phyloP scores from a whole-genome alignment of 768 basidiomycete species.

The Suillus ampliporus region DNA sequence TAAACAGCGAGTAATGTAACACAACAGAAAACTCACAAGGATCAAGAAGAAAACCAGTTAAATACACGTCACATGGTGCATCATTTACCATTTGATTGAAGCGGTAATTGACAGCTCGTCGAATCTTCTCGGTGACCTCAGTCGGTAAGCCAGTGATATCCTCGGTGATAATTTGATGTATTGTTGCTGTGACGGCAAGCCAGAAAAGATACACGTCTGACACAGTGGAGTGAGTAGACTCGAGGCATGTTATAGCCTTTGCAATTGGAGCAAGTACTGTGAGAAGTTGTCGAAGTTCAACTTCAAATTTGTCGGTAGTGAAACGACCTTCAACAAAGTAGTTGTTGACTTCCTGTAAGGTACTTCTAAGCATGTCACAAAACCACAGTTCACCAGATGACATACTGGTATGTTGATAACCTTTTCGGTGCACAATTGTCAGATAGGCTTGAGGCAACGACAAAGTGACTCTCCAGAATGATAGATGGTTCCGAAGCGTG shows the following conservation, averaged over 20 bases:
- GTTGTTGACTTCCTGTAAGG: not conserved
- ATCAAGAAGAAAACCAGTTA: not conserved
- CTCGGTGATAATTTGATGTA: not conserved
- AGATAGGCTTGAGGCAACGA: not conserved
- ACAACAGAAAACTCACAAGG: not conserved
- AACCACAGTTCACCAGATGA: too few relatives aligned
- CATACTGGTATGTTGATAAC: not conserved
- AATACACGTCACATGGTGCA: not conserved
- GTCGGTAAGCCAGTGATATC: not conserved
- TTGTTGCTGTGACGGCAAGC: not conserved
- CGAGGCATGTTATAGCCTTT: not conserved
- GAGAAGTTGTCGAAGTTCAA: not conserved
- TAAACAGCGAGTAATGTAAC: not conserved
- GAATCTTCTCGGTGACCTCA: not conserved
- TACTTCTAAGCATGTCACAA: not conserved
- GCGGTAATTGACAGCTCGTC: not conserved
- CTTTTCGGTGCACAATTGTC: not conserved
- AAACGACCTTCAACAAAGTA: not conserved
- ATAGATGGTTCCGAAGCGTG: not conserved
- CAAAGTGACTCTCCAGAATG: constrained; percentile 1
- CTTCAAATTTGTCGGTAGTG: not conserved
- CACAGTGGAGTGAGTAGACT: not conserved
- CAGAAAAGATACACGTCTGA: not conserved
- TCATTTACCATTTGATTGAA: constrained; percentile 1
- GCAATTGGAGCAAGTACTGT: not conserved